Percentiles rank a stretch among this genome's conserved stretches.
Conservation (phyloP, 805 yeast genomes). For the Cyberlindnera bimundalis region DNA sequence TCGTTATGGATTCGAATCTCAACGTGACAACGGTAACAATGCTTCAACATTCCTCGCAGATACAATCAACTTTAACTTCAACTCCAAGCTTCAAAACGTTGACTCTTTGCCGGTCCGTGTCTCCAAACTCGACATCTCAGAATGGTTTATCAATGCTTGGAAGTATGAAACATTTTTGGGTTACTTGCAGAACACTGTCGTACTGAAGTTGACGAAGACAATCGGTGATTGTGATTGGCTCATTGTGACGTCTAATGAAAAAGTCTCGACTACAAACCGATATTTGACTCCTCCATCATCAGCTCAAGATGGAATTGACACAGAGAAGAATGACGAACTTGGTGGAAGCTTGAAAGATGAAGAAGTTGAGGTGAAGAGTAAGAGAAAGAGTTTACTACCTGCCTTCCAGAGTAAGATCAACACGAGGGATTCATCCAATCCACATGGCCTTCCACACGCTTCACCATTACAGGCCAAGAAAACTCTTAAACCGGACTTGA, state of each 20-base stretch:
- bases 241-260: conserved; percentile 32
- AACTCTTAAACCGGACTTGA: conserved; percentile 16
- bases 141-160: conserved; percentile 40
- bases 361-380: background rate
- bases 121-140: conserved; percentile 35
- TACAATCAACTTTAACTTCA: conserved; percentile 30
- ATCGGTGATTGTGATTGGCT: conserved; percentile 40
- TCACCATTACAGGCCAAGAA: conserved; percentile 11
- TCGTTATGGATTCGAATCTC: conserved; percentile 26
- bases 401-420: conserved; percentile 7
- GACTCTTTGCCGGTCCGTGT: conserved; percentile 31
- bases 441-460: conserved; percentile 14
- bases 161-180: conserved; percentile 37
- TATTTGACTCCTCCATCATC: conserved; percentile 28
- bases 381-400: conserved; percentile 13
- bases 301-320: conserved; percentile 19
- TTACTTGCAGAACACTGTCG: conserved; percentile 32
- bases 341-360: conserved; percentile 17
- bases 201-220: conserved; percentile 33
- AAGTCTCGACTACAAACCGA: conserved; percentile 27
- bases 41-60: conserved; percentile 26
- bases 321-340: conserved; percentile 14
- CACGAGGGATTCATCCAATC: conserved; percentile 1
- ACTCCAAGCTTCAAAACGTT: conserved; percentile 24
- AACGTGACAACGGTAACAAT: conserved; percentile 18